Evolutionary conservation across 2,329 filamentous ascomycete genomes (phyloP), one percentile per base, ranked within the genome.

Genomic region (Echinosphaeria canescens): DNA sequence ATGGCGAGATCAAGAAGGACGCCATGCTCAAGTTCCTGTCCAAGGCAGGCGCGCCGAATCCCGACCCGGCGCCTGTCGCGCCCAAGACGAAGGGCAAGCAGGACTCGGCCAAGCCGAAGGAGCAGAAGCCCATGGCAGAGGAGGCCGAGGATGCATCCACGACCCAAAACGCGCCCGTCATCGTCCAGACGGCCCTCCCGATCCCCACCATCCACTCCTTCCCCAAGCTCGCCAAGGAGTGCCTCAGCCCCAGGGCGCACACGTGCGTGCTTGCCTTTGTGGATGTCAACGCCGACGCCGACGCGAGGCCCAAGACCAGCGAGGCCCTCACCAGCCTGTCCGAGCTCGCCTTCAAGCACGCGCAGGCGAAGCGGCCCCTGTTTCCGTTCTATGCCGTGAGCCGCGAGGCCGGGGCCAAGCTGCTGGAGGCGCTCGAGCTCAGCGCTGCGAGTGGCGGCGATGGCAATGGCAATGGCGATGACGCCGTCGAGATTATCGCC

Each of bases 1-100:
- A 76, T 15, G 85, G 84, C 23, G 75, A 88, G 36, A 54, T 92
- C 44, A 88, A 82, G 48, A 92, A 91, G 54, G 68, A 73, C 12
- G 62, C 64, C 18, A 75, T 98, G 48, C 56, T 84, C 31, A 58
- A 71, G 22, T 98, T 95, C 53, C 59, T 98, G 23, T 75, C 73
- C 3, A 73, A 90, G 48, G 70, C 62, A 17, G 79, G 74, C 2
- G 46, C 66, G 24, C 82, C 85, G 2, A 92, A 92, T 48, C 71
- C 75, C 2, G 78, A 84, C 35, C 70, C 75, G 12, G 62, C 68
- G 13, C 57, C 66, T 1, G 41, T 54, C 35, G 47, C 51, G 28
- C 54, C 54, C 35, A 55, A 47, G 34, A 48, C 54, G 32, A 54
- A 58, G 39, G 61, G 60, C 11, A 61, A 62, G 32, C 31, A 46